Percentiles rank a stretch among this genome's conserved stretches.
Evolutionary conservation across 331 rosid species (phyloP).

Genomic region (Phaseolus coccineus): DNA sequence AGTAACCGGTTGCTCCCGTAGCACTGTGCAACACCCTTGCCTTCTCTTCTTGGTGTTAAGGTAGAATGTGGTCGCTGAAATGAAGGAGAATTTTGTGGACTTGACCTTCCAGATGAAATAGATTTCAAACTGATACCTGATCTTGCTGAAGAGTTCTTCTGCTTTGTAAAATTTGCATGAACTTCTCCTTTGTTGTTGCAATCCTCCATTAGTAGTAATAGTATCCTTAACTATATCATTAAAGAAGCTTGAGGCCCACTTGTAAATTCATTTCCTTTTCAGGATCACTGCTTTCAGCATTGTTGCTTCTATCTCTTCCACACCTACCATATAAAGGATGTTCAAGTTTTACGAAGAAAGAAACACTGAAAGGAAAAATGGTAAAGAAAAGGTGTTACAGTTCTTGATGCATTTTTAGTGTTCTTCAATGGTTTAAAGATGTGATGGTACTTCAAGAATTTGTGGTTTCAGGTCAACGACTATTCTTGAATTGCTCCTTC

Average conservation of each 20-base stretch:
- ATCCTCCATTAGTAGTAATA: conserved; percentile 64
- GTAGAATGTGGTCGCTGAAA: conserved; percentile 61
- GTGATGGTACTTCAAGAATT: conserved; percentile 26
- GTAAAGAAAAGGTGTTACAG: background rate
- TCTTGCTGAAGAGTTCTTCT: conserved; percentile 47
- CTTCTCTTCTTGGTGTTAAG: conserved; percentile 73
- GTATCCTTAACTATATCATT: conserved; percentile 37
- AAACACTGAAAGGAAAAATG: background rate
- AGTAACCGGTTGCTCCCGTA: conserved; percentile 66
- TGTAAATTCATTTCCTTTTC: conserved; percentile 18
- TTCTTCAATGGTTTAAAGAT: conserved; percentile 6
- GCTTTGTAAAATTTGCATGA: conserved; percentile 43
- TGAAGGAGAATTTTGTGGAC: conserved; percentile 72
- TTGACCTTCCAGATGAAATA: conserved; percentile 62
- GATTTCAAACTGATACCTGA: conserved; percentile 62
- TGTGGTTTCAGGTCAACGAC: conserved; percentile 24
- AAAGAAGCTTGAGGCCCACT: conserved; percentile 38
- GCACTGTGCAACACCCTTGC: conserved; percentile 61
- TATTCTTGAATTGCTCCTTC: conserved; percentile 29
- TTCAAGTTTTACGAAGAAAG: conserved; percentile 20
- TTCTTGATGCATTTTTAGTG: conserved; percentile 18
- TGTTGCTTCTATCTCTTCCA: background rate
- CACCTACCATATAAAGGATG: background rate
- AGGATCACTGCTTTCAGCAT: conserved; percentile 23
- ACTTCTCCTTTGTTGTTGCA: conserved; percentile 53